A percentile compares a stretch with the other conserved stretches of the same genome.
These are phyloP conservation scores for Orbilia brochopaga DNA, from an alignment of 2,329 filamentous ascomycete species.

Conservation along the genomic window DNA sequence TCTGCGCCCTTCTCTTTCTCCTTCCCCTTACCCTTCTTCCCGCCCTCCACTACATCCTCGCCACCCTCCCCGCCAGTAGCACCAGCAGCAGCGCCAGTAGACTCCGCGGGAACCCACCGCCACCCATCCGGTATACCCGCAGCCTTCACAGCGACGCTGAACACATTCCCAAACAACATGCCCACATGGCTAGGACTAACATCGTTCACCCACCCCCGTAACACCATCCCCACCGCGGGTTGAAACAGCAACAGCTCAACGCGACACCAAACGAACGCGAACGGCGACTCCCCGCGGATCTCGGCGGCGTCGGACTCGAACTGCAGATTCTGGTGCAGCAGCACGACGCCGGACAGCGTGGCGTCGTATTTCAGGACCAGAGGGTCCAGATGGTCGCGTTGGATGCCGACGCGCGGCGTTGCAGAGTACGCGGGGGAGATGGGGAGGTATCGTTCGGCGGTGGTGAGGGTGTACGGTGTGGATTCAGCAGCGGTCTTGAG, in stretches of 20 bases:
- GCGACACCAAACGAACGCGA: constrained; percentile 85
- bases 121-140: constrained; percentile 75
- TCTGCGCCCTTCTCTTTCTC: constrained; percentile 52
- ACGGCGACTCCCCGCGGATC: constrained; percentile 79
- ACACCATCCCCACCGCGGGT: constrained; percentile 72
- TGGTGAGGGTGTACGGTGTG: constrained; percentile 79
- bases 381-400: constrained; percentile 75
- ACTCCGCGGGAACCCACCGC: constrained; percentile 73
- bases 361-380: constrained; percentile 78
- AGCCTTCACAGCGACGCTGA: constrained; percentile 76
- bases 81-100: constrained; percentile 55
- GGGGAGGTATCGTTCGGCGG: constrained; percentile 78
- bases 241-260: constrained; percentile 84
- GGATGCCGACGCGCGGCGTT: constrained; percentile 67
- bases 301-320: constrained; percentile 68
- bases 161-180: constrained; percentile 85
- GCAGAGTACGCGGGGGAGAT: constrained; percentile 74
- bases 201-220: constrained; percentile 82
- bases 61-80: constrained; percentile 32
- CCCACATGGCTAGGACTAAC: constrained; percentile 89
- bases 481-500: constrained; percentile 56
- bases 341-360: constrained; percentile 73
- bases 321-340: constrained; percentile 73
- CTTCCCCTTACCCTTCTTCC: constrained; percentile 32
- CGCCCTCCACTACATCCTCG: constrained; percentile 53